Base-by-base conservation (phyloP, 805 yeast genomes). In the Yarrowia sp. region DNA sequence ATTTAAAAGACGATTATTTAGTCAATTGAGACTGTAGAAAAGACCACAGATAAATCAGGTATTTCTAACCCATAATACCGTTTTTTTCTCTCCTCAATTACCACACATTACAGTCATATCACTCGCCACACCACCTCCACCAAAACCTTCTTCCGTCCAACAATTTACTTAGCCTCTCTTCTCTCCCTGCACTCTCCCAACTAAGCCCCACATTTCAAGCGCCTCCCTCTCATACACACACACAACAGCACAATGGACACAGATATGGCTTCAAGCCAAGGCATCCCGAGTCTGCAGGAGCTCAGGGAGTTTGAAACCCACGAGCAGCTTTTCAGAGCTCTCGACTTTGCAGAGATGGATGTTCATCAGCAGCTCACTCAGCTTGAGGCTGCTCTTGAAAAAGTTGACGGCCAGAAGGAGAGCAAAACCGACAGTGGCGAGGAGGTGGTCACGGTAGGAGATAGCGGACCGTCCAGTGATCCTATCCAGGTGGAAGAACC, bases 301-400 rank as follows among this genome's bases (percentile, higher is more conserved):
- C 47, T 55, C 38, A 55, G 31, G 28, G 45, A 45, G 6, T 55
- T 39, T n/a, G 61, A 41, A 13, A 14, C 47, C 6, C 22, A 36
- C 4, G 8, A 13, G 10, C 31, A 41, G 28, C 61, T 55, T n/a
- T 55, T 55, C 38, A 14, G 36, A 17, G 61, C 61, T 3, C 38
- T 55, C 28, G 61, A 55, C 14, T 55, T 31, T 28, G 61, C 61
- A 4, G 61, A 55, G 35, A 28, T 28, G 47, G 61, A 55, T n/a
- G 47, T 55, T 8, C 61, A 55, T 15, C 61, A 55, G 14, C 61
- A 55, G 17, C 45, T 55, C 13, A 31, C 13, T 31, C 61, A 55
- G 31, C 22, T 55, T 7, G 38, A 31, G 39, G 15, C 61, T 15
- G 61, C 61, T 10, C 7, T 55, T 3, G 38, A 55, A 8, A 55